Conservation (phyloP, 2,329 filamentous ascomycete genomes). For the Monilinia vaccinii-corymbosi region DNA sequence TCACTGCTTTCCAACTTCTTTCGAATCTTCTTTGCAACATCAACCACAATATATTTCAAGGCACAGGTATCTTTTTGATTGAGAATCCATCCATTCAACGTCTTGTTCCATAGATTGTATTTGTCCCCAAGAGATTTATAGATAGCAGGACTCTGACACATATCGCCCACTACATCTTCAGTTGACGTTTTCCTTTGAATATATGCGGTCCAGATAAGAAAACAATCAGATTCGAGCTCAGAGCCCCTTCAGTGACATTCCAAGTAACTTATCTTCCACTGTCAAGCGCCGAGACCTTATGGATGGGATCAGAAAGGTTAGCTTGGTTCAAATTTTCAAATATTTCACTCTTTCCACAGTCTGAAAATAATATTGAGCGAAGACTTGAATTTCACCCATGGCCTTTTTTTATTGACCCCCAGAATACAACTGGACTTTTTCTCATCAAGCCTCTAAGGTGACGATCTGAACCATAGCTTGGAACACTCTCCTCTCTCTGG, state of each 20-base stretch:
- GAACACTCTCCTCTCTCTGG: background rate
- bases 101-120: background rate
- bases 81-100: background rate
- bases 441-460: background rate
- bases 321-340: background rate
- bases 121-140: background rate
- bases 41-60: background rate
- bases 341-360: background rate
- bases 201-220: background rate
- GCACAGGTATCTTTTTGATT: background rate
- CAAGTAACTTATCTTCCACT: background rate
- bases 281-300: background rate
- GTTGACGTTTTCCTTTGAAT: background rate
- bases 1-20: background rate
- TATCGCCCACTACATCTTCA: background rate
- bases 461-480: background rate
- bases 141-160: background rate
- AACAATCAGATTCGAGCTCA: background rate
- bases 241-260: no score
- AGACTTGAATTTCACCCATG: background rate
- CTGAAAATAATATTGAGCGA: background rate
- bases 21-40: background rate
- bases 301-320: background rate
- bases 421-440: background rate
- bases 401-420: background rate